phyloP scores from a whole-genome alignment of 2,329 filamentous ascomycete genomes.

The Venturia nashicola region DNA sequence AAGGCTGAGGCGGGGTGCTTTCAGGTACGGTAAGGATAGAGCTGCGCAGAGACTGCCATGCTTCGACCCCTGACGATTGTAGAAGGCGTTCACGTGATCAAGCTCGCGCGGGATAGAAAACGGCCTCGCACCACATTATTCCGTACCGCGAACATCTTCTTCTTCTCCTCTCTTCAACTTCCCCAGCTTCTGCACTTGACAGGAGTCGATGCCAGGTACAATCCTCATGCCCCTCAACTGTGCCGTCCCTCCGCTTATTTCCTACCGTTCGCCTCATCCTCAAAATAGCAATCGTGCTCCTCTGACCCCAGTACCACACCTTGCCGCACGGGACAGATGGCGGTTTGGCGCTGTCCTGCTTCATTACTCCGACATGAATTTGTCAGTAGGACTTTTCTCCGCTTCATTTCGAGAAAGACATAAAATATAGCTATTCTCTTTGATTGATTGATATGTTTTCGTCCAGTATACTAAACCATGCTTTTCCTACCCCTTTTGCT shows the following conservation, averaged over 20 bases:
- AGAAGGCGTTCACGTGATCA: too few species aligned
- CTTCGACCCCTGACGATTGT: not conserved
- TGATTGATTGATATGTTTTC: not conserved
- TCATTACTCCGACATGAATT: not conserved
- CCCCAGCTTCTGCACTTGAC: not conserved
- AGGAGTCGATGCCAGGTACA: not conserved
- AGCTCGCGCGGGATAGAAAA: too few species aligned
- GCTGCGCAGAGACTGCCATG: not conserved
- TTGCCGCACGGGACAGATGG: not conserved
- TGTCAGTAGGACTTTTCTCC: not conserved
- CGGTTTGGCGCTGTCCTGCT: not conserved
- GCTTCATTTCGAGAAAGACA: not conserved
- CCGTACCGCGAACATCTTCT: not conserved
- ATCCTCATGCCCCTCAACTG: not conserved
- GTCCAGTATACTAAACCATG: not conserved
- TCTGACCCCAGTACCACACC: not conserved
- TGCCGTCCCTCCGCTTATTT: not conserved
- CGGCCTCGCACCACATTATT: not conserved
- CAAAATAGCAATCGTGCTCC: not conserved
- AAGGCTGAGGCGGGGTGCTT: not conserved
- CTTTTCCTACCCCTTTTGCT: not conserved
- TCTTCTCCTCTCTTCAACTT: not conserved
- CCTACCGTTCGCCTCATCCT: not conserved
- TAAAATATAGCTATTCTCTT: not conserved
- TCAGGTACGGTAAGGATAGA: not conserved